phyloP scores from a whole-genome alignment of 2,329 filamentous ascomycete species.

The Rhynchosporium secalis region DNA sequence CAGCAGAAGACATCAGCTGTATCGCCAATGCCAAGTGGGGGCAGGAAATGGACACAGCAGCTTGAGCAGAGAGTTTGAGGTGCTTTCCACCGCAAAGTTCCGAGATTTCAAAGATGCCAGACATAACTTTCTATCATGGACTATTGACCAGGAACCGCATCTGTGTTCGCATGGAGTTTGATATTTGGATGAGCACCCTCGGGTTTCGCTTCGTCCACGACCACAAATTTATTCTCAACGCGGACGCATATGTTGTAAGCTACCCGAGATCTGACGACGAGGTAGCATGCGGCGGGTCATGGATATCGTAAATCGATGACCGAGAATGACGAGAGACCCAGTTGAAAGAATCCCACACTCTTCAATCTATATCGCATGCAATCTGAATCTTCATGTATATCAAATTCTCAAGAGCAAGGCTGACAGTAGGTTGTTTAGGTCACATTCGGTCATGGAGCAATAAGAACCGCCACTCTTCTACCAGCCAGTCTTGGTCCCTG shows the following conservation, averaged over 20 bases:
- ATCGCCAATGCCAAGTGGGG: too few relatives aligned
- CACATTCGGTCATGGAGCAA: constrained; percentile 26
- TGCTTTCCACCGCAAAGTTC: too few relatives aligned
- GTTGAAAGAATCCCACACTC: constrained; percentile 47
- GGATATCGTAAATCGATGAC: constrained; percentile 37
- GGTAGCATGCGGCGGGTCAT: constrained; percentile 45
- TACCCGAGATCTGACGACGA: constrained; percentile 34
- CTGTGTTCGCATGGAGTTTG: too few relatives aligned
- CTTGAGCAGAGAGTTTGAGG: too few relatives aligned
- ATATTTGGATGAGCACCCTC: constrained; percentile 33
- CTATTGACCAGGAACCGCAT: too few relatives aligned
- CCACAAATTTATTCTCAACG: background rate
- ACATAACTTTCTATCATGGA: too few relatives aligned
- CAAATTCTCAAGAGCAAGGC: constrained; percentile 45
- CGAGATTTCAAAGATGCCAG: too few relatives aligned
- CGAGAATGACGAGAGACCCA: constrained; percentile 47
- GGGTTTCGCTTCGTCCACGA: constrained; percentile 16
- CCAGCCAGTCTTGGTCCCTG: background rate
- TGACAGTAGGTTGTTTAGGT: constrained; percentile 36
- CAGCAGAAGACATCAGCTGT: too few relatives aligned
- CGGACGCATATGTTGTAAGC: too few relatives aligned
- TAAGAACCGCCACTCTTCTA: constrained; percentile 16
- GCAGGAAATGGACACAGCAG: too few relatives aligned
- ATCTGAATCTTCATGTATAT: constrained; percentile 51
- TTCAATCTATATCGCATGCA: constrained; percentile 46